These are phyloP conservation scores for Colletotrichum echinochloae DNA, from an alignment of 2,329 filamentous ascomycete genomes.

Conservation along the genomic window DNA sequence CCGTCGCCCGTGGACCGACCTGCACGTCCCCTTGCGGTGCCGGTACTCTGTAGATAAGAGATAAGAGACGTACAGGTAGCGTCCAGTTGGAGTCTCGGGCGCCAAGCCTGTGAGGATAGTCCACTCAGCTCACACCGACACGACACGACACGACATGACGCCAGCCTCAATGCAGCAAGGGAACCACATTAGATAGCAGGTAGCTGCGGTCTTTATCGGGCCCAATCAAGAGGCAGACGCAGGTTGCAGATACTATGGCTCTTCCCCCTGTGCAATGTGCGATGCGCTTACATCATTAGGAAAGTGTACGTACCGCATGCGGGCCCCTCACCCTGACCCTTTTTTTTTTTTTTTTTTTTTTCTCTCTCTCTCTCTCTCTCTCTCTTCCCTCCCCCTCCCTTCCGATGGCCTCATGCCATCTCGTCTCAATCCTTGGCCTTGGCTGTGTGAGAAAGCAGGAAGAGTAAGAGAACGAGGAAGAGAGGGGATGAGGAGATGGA, in stretches of 20 bases:
- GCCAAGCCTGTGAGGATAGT: slow-evolving; percentile 32
- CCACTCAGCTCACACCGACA: slow-evolving; percentile 21
- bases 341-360: background rate
- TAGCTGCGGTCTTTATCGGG: background rate
- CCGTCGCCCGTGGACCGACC: too few relatives aligned
- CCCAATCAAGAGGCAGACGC: slow-evolving; percentile 20
- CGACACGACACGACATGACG: slow-evolving; percentile 17
- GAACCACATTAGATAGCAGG: background rate
- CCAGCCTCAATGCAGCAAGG: background rate
- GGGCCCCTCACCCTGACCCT: background rate
- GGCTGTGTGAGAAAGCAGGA: slow-evolving; percentile 1
- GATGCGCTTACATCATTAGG: too few relatives aligned
- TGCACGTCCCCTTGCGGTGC: background rate
- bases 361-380: too few relatives aligned
- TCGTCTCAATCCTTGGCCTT: background rate
- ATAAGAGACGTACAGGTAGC: background rate
- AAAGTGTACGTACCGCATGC: background rate
- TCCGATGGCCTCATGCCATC: slow-evolving; percentile 8
- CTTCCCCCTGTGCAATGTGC: background rate
- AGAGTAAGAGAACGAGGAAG: background rate
- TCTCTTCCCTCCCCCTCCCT: too few relatives aligned
- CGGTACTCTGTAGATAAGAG: background rate
- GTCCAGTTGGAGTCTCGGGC: background rate
- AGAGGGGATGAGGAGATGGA: too few relatives aligned
- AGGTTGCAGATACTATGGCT: background rate